A percentile compares a stretch with the other conserved stretches of the same genome.
Evolutionary conservation across 352 stramenopile genomes (phyloP).

Genomic region (Phytophthora cryptogea): DNA sequence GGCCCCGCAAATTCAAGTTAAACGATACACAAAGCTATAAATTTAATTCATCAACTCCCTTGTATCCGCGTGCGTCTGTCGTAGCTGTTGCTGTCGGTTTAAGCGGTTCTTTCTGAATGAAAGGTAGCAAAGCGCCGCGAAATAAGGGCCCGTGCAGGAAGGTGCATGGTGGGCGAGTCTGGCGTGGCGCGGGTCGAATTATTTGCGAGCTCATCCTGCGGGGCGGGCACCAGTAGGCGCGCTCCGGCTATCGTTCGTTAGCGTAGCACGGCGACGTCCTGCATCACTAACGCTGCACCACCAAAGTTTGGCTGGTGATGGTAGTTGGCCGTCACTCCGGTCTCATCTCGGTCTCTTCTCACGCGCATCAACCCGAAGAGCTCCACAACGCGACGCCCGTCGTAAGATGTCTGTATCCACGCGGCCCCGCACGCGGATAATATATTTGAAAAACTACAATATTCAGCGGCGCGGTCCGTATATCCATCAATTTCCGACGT

Average conservation of each 20-base stretch:
- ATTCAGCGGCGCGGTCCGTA: slow-evolving; percentile 14
- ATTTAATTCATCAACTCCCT: slow-evolving; percentile 4
- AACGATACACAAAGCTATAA: slow-evolving; percentile 14
- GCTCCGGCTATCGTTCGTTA: slow-evolving; percentile 7
- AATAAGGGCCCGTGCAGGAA: not conserved
- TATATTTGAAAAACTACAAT: slow-evolving; percentile 26
- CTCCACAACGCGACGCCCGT: slow-evolving; percentile 4
- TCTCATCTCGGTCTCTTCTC: slow-evolving; percentile 1
- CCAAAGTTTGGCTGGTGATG: slow-evolving; percentile 1
- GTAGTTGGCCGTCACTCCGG: slow-evolving; percentile 15
- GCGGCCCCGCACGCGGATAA: slow-evolving; percentile 1
- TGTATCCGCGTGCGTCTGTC: slow-evolving; percentile 1
- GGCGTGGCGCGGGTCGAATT: not conserved
- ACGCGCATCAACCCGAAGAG: not conserved
- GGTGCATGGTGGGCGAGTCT: not conserved
- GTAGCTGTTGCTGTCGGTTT: not conserved
- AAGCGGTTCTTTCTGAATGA: no score
- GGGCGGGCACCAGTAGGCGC: slow-evolving; percentile 3
- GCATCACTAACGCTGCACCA: not conserved
- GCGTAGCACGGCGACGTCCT: not conserved
- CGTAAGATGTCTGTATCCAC: slow-evolving; percentile 20
- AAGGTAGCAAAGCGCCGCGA: not conserved
- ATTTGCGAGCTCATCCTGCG: slow-evolving; percentile 7
- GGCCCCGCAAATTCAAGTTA: slow-evolving; percentile 16
- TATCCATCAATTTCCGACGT: slow-evolving; percentile 9